Base-by-base conservation (phyloP, 352 stramenopile genomes). In the Pythium insidiosum region DNA sequence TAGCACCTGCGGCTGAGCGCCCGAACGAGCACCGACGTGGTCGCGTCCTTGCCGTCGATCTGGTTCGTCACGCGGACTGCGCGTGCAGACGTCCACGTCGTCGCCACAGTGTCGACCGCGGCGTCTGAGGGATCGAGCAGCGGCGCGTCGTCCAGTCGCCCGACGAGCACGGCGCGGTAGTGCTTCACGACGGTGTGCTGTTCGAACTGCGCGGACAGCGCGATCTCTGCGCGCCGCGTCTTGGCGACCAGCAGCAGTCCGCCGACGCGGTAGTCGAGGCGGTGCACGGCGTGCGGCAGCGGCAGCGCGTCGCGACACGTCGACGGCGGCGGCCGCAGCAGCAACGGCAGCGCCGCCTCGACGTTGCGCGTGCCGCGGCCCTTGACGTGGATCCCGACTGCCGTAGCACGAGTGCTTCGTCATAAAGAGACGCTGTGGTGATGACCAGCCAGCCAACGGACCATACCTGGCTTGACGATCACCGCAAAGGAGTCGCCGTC, bases 171-270 rank as follows among this genome's bases (percentile, higher is more conserved):
- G 10, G 67, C 73, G 4, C 69, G 56, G 28, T 85, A 85, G 15
- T 63, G 64, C 45, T 82, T 85, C 11, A 43, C 38, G 16, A 85
- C 56, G 4, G 22, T 35, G 39, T 78, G 73, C 1, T 40, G 43
- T 36, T 80, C 69, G 26, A 85, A 53, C 28, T 85, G 73, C 28
- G 43, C 46, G 21, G 59, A 63, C 35, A 85, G 48, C 21, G 38
- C 11, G 15, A 75, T 53, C 45, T 82, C 69, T 18, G 65, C 58
- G 13, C 45, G 49, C 21, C 73, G 70, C 11, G 56, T 75, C 47
- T 82, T 85, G 12, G 73, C 69, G 22, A 83, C 57, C n/a, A 82
- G 53, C n/a, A 82, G 42, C 25, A 85, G 21, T 5, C 73, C 73
- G 24, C 69, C 69, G 6, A 85, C 69, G 16, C 73, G 73, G 30